phyloP scores from a whole-genome alignment of 176 grass and related monocot genomes.

The Thalia dealbata region DNA sequence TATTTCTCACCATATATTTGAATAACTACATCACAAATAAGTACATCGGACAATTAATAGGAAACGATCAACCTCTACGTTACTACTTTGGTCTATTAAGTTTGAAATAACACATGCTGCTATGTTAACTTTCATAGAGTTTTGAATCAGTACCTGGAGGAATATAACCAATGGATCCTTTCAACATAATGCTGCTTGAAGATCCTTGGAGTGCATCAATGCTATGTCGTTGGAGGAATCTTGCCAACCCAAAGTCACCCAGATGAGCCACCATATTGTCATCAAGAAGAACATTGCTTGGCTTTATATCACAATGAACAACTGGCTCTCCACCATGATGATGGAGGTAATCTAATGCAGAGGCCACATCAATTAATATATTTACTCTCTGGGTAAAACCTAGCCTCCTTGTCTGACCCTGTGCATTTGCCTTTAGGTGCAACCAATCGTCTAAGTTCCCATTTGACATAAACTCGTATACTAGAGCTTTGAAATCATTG shows the following conservation, averaged over 20 bases:
- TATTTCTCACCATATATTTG: too few species aligned
- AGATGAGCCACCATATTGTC: background rate
- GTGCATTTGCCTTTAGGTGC: constrained; percentile 13
- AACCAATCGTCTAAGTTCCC: constrained; percentile 30
- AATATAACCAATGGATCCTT: too few species aligned
- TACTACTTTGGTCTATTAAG: too few species aligned
- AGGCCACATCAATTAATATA: constrained; percentile 29
- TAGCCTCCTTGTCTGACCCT: background rate
- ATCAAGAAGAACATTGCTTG: background rate
- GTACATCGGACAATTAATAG: too few species aligned
- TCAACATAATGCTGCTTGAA: too few species aligned
- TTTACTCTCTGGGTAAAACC: constrained; percentile 21
- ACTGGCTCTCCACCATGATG: background rate
- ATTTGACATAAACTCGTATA: constrained; percentile 41
- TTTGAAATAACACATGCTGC: too few species aligned
- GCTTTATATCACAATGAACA: background rate
- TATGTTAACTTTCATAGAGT: too few species aligned
- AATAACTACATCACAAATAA: too few species aligned
- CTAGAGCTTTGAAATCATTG: constrained; percentile 48
- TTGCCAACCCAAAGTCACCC: background rate
- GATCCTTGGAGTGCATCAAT: background rate
- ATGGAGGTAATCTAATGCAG: constrained; percentile 41
- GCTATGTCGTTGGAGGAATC: background rate
- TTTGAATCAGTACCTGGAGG: too few species aligned
- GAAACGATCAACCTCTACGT: too few species aligned